Conservation (phyloP, 2,329 filamentous ascomycete species). For the Reticulascus tulasneorum region DNA sequence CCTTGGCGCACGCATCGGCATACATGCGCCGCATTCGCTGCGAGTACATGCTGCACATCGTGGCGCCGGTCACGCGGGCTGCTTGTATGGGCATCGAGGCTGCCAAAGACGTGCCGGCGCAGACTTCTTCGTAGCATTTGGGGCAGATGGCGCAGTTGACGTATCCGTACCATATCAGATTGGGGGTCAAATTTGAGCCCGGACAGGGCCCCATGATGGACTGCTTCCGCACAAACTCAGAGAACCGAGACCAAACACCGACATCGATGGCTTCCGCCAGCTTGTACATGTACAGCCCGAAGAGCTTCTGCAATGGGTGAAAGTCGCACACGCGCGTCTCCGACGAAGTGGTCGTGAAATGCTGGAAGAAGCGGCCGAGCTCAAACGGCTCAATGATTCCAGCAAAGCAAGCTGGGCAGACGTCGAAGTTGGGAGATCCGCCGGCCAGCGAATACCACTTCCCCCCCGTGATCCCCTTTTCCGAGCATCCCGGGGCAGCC, state of each 20-base stretch:
- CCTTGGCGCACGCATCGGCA: constrained; percentile 4
- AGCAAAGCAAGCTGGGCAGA: constrained; percentile 30
- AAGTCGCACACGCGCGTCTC: constrained; percentile 24
- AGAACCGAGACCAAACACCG: constrained; percentile 25
- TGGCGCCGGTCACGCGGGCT: background rate
- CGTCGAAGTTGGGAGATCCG: constrained; percentile 16
- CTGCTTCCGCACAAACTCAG: constrained; percentile 22
- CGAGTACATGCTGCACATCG: constrained; percentile 15
- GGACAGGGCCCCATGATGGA: constrained; percentile 9
- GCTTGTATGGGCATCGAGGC: background rate
- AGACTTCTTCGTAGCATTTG: constrained; percentile 12
- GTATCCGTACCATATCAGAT: constrained; percentile 14
- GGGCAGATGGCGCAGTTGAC: constrained; percentile 12
- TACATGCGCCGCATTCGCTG: constrained; percentile 13
- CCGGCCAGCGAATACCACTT: constrained; percentile 29
- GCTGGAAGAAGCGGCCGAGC: constrained; percentile 24
- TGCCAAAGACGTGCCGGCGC: constrained; percentile 3
- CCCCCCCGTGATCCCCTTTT: constrained; percentile 22
- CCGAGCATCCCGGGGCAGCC: constrained; percentile 21
- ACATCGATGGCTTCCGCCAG: constrained; percentile 26
- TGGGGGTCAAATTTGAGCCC: background rate
- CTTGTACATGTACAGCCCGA: constrained; percentile 18
- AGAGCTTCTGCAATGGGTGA: constrained; percentile 20
- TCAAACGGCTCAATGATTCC: constrained; percentile 23
- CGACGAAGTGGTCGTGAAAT: constrained; percentile 8